phyloP scores from a whole-genome alignment of 805 yeast species.

The Wickerhamiella dianesei region DNA sequence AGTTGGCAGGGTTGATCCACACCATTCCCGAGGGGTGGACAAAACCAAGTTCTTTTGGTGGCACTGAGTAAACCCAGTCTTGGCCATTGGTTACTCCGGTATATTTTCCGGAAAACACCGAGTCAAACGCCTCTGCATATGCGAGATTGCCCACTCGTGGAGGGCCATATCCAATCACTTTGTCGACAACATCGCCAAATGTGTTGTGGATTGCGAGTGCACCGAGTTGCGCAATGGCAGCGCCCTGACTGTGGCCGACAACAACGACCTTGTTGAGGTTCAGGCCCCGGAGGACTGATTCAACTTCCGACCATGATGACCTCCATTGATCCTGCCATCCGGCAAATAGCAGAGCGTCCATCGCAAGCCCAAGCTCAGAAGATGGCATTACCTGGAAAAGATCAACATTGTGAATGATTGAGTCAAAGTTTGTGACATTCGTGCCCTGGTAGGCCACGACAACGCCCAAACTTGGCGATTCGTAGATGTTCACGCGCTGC shows the following conservation, averaged over 20 bases:
- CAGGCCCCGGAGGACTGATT: background rate
- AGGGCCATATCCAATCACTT: background rate
- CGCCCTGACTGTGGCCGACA: constrained; percentile 1
- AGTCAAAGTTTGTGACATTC: background rate
- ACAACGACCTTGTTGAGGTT: background rate
- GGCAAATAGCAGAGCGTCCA: background rate
- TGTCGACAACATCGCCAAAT: background rate
- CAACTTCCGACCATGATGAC: background rate
- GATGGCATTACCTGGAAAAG: background rate
- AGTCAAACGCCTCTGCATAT: background rate
- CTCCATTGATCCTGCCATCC: background rate
- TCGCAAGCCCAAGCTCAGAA: background rate
- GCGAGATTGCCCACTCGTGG: background rate
- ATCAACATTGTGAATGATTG: background rate
- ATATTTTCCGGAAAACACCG: background rate
- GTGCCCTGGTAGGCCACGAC: background rate
- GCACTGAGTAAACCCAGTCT: background rate
- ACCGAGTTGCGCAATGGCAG: background rate
- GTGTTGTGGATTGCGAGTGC: background rate
- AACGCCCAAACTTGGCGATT: background rate
- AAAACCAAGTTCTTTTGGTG: background rate
- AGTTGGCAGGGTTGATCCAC: constrained; percentile 1
- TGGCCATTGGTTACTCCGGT: background rate
- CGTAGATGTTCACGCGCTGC: background rate
- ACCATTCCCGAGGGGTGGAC: constrained; percentile 1